Evolutionary conservation across 768 basidiomycete species (phyloP), one percentile per base, ranked within the genome.

Genomic region (Lyophyllum semitale): DNA sequence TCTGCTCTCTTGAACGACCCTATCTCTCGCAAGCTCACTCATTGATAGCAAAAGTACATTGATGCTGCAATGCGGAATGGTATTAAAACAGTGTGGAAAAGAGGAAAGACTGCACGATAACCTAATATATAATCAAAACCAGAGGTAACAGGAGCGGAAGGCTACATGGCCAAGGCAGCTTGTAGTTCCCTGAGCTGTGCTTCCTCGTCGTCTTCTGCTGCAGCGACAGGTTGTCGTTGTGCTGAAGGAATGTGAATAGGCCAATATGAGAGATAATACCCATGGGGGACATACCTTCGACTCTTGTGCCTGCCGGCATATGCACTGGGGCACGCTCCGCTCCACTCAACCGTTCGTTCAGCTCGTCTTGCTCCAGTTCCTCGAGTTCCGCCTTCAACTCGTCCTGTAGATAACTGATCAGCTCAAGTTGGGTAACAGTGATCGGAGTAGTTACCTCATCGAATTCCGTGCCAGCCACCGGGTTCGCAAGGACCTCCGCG

Each of bases 261-360:
- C 20, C 25, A 51, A 8, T 15, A 26, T 30, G 1, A 53, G 25
- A 41, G n/a, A 44, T 32, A 17, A 51, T 15, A 12, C 4, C 17
- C 17, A 32, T 12, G 26, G 12, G 29, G 33, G 49, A 57, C 84
- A 71, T 62, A 87, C 84, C 75, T 54, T 80, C 75, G 66, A 75
- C 75, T 68, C 70, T 73, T n/a, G 83, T 71, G 20, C 82, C 81
- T 32, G 83, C 77, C 26, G 95, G 96, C 54, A 85, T 73, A 69
- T 97, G 94, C 55, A 91, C 77, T 44, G 97, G 97, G 30, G 84
- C 97, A 64, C 88, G 87, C 56, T 98, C 95, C 8, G 94, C 95
- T 17, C 87, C 91, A 57, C 80, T 84, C 60, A 99, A 76, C 63
- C 90, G 81, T 49, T 89, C 87, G 72, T 96, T 89, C 59, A 99